Evolutionary conservation across 441 rosid species (phyloP).

Genomic region (Manihot esculenta): DNA sequence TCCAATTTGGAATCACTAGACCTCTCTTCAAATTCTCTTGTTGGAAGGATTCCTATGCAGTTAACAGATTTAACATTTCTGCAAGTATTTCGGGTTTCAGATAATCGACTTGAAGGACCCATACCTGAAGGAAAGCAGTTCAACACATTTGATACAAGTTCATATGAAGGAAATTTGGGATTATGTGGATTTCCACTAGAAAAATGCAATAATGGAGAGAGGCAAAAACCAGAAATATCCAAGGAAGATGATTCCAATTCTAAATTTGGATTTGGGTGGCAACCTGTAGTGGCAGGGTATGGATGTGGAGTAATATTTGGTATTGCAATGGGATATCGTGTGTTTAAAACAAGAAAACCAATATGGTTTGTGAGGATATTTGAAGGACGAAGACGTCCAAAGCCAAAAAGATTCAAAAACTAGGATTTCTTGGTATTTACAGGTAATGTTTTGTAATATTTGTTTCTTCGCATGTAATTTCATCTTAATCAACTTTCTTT

Average conservation of each 20-base stretch:
- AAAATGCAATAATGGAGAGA: background rate
- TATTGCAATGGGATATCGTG: background rate
- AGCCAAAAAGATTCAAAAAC: background rate
- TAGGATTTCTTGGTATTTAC: too few species aligned
- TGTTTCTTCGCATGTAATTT: too few species aligned
- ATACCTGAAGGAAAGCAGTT: background rate
- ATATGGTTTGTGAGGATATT: background rate
- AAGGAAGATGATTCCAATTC: background rate
- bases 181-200: background rate
- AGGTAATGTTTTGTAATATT: too few species aligned
- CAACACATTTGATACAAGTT: background rate
- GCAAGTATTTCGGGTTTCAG: background rate
- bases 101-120: background rate
- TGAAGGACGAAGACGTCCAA: background rate
- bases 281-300: constrained; percentile 16
- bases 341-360: background rate
- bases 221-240: background rate
- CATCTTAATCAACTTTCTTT: too few species aligned
- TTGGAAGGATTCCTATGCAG: background rate
- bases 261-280: constrained; percentile 20
- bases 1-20: background rate
- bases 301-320: constrained; percentile 16
- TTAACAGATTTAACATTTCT: background rate
- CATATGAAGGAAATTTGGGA: background rate
- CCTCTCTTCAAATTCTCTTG: background rate